Evolutionary conservation across 1,284 basidiomycete genomes (phyloP).

Genomic region (Puccinia novopanici): DNA sequence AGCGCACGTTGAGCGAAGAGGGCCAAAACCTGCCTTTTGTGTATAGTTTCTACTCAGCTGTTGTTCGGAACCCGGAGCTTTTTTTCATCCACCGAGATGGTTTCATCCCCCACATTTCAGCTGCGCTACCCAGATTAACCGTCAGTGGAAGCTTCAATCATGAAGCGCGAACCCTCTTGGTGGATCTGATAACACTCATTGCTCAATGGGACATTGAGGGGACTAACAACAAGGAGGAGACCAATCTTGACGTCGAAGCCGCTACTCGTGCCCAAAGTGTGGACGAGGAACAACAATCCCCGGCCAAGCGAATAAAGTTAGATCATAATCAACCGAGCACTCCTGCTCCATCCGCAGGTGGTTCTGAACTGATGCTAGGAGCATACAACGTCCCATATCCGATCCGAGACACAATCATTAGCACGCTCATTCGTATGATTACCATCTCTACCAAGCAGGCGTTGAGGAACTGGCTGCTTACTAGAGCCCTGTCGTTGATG

Average conservation of each 20-base stretch:
- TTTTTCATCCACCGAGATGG: slow-evolving; percentile 92
- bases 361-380: slow-evolving; percentile 39
- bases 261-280: slow-evolving; percentile 48
- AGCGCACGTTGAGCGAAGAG: slow-evolving; percentile 86
- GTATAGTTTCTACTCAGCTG: slow-evolving; percentile 84
- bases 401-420: slow-evolving; percentile 85
- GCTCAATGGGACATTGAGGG: slow-evolving; percentile 64
- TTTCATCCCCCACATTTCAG: slow-evolving; percentile 94
- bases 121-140: slow-evolving; percentile 85
- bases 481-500: slow-evolving; percentile 77
- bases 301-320: slow-evolving; percentile 53
- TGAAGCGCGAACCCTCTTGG: slow-evolving; percentile 71
- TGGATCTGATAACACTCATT: slow-evolving; percentile 61
- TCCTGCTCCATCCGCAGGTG: slow-evolving; percentile 49
- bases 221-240: slow-evolving; percentile 61
- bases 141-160: slow-evolving; percentile 69
- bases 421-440: slow-evolving; percentile 84
- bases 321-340: too few species aligned
- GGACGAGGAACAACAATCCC: slow-evolving; percentile 23
- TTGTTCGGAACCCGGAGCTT: slow-evolving; percentile 84
- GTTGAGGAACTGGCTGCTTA: slow-evolving; percentile 68
- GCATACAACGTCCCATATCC: slow-evolving; percentile 73
- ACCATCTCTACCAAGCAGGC: slow-evolving; percentile 73
- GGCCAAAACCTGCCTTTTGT: slow-evolving; percentile 78
- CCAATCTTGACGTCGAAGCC: not conserved